Evolutionary conservation across 257 asterid species (phyloP), one percentile per base, ranked within the genome.

Genomic region (Fraxinus pennsylvanica): DNA sequence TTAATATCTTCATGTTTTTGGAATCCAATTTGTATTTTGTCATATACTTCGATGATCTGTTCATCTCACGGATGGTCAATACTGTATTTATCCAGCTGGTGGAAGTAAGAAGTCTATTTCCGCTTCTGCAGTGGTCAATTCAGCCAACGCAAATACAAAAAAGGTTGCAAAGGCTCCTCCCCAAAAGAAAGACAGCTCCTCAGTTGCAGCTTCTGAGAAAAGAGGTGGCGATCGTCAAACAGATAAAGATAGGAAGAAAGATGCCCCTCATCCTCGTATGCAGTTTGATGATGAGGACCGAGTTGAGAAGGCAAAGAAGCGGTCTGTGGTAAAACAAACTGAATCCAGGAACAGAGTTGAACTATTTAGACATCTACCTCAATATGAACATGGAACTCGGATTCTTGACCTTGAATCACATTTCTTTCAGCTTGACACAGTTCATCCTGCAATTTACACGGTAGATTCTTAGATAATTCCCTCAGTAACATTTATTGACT

Each of bases 291-390:
- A 95, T 74, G 89, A 87, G 82, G 87, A 79, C 80, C 90, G 92
- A 76, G 97, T 95, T 82, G 98, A 89, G 80, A 95, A 95, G 92
- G 98, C 98, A 66, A 92, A 92, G 10, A 38, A 95, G 81, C 96
- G 97, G 13, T 87, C 93, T 1, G 92, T 92, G 8, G 97, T 95
- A 39, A 95, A 92, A 84, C 99, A 95, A 86, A 91, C 90, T 45
- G 98, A 90, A 84, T 92, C 91, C 30, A 87, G 86, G 80, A 89
- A 90, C 84, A 89, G 96, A 81, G 97, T 92, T 82, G 99, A 95
- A 83, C 92, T 95, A 74, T 92, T 95, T 85, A 88, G 98, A 89
- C 99, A 95, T 89, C 84, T 95, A 69, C 96, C 97, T 73, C 98
- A 95, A 85, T 92, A 94, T 82, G 97, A 94, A 38, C 43, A 38